Evolutionary conservation across 2,329 filamentous ascomycete species (phyloP), one percentile per base, ranked within the genome.

Genomic region (Achaetomium macrosporum): DNA sequence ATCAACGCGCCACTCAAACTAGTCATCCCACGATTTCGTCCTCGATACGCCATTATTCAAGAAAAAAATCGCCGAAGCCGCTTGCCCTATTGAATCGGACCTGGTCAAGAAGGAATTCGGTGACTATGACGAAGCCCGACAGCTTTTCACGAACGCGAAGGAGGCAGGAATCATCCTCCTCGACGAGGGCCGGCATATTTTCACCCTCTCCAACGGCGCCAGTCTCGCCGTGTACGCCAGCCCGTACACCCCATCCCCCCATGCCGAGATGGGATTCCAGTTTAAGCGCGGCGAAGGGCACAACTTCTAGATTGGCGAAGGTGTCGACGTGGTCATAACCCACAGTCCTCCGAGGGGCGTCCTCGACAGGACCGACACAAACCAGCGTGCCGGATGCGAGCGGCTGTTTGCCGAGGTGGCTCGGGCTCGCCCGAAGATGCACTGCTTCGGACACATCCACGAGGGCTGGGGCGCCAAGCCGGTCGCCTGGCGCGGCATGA

Each of bases 271-370:
- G 73, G 77, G 70, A 0, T 82, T 79, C 51, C 75, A 78, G 52
- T 82, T 79, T 59, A 49, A 53, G 5, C 64, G 61, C 3, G 40
- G 65, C 0, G 47, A 66, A 5, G 65, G 64, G 0, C 78, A 79
- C 57, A 50, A 61, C 1, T 75, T 73, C 29, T 50, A 56, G 5
- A 70, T 76, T 19, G 61, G 60, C 0, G 2, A 61, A 0, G 65
- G 59, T 0, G 65, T 70, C 0, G 75, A 83, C 57, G 52, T 82
- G 0, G 74, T 70, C 29, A 72, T 82, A 17, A 82, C 79, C 0
- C 78, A 83, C 51, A 77, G 79, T 0, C 79, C 79, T 2, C 78
- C 78, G 0, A 64, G 58, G 4, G 76, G 77, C 1, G 65, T 83
- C 1, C 64, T 80, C 46, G 79, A 83, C 61, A 57, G 60, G 1